Conservation (phyloP, 2,329 filamentous ascomycete genomes). For the Fusarium irregulare region DNA sequence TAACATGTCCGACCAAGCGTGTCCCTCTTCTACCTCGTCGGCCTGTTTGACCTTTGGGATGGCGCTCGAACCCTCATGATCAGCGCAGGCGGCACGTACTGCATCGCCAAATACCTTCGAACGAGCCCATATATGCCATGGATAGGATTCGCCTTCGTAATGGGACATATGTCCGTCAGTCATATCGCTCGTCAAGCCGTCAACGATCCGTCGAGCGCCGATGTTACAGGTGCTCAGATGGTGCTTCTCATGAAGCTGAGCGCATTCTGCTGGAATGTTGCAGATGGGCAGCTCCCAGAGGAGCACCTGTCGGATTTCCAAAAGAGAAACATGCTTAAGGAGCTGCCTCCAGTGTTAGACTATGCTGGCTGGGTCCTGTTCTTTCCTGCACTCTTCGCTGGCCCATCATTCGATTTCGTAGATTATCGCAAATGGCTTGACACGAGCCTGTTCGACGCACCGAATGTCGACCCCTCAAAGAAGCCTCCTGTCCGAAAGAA, state of each 20-base stretch:
- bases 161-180: conserved; percentile 93
- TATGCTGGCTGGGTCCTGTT: conserved; percentile 93
- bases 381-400: conserved; percentile 90
- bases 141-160: conserved; percentile 92
- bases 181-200: conserved; percentile 84
- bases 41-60: conserved; percentile 91
- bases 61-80: conserved; percentile 84
- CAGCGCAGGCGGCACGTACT: conserved; percentile 82
- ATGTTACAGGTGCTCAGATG: conserved; percentile 98
- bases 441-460: conserved; percentile 90
- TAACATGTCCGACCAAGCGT: conserved; percentile 60
- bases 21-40: conserved; percentile 90
- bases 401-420: conserved; percentile 92
- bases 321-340: conserved; percentile 79
- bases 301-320: conserved; percentile 87
- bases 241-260: conserved; percentile 97
- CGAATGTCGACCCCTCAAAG: conserved; percentile 84
- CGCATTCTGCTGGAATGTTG: conserved; percentile 97
- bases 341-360: conserved; percentile 81
- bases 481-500: conserved; percentile 88
- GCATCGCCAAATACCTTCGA: conserved; percentile 83
- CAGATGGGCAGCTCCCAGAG: conserved; percentile 85
- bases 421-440: conserved; percentile 95
- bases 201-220: conserved; percentile 74
- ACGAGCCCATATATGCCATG: conserved; percentile 94